phyloP scores from a whole-genome alignment of 1,284 basidiomycete species.

The Ustilago crameri region DNA sequence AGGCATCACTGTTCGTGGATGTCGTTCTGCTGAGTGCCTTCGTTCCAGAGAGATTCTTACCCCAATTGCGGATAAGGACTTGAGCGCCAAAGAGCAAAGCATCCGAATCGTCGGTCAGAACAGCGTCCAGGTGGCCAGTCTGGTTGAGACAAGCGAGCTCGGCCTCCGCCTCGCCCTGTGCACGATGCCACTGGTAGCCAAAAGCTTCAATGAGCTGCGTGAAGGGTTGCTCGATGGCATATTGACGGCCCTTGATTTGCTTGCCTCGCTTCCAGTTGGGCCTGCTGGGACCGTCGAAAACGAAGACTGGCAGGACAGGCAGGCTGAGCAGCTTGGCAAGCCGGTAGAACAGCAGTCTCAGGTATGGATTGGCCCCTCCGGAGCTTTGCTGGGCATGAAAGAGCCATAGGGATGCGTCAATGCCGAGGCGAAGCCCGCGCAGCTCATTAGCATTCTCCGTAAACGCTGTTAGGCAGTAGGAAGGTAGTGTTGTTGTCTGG shows the following conservation, averaged over 20 bases:
- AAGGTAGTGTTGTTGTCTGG: slow-evolving; percentile 42
- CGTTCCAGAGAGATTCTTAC: slow-evolving; percentile 38
- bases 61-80: slow-evolving; percentile 78
- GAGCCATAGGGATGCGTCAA: slow-evolving; percentile 70
- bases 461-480: slow-evolving; percentile 38
- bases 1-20: slow-evolving; percentile 19
- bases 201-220: slow-evolving; percentile 82
- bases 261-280: slow-evolving; percentile 85
- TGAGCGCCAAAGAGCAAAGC: slow-evolving; percentile 88
- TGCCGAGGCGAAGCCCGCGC: slow-evolving; percentile 49
- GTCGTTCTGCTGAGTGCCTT: slow-evolving; percentile 25
- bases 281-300: slow-evolving; percentile 89
- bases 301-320: slow-evolving; percentile 87
- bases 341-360: slow-evolving; percentile 71
- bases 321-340: slow-evolving; percentile 77
- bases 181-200: slow-evolving; percentile 77
- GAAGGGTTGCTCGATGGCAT: slow-evolving; percentile 53
- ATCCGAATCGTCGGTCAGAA: slow-evolving; percentile 93
- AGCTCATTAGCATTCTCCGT: slow-evolving; percentile 19
- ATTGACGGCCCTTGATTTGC: slow-evolving; percentile 72
- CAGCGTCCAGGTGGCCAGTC: slow-evolving; percentile 84
- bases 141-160: slow-evolving; percentile 88
- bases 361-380: slow-evolving; percentile 70
- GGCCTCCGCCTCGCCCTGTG: slow-evolving; percentile 95
- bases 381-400: slow-evolving; percentile 70